phyloP scores from a whole-genome alignment of 192 early-diverging fungal species.

The Rhizoclosmatium globosum region DNA sequence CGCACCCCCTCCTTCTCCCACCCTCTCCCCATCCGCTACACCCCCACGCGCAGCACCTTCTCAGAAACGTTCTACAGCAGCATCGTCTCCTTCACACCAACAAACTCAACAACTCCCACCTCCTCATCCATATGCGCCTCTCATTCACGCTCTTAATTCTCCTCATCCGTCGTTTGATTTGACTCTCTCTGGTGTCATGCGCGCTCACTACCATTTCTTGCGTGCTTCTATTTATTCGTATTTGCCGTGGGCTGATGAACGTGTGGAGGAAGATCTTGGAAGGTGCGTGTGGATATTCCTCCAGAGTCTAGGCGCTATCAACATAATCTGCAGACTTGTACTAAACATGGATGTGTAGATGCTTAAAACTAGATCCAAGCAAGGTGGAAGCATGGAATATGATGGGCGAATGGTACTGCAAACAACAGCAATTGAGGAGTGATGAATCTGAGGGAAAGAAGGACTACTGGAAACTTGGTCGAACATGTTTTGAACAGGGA shows the following conservation, averaged over 20 bases:
- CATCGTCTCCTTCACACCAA: background rate
- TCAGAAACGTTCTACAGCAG: background rate
- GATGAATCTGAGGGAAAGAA: background rate
- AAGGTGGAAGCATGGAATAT: conserved; percentile 31
- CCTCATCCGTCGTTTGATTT: conserved; percentile 28
- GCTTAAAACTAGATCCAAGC: conserved; percentile 20
- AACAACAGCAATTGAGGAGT: background rate
- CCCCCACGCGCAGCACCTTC: background rate
- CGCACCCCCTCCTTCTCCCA: background rate
- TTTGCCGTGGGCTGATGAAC: conserved; percentile 35
- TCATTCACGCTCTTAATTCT: conserved; percentile 14
- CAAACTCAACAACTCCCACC: background rate
- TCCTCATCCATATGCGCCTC: background rate
- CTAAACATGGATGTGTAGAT: background rate
- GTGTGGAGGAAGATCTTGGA: conserved; percentile 30
- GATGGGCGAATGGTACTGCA: conserved; percentile 39
- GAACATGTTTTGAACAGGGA: conserved; percentile 32
- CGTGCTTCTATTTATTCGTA: conserved; percentile 19
- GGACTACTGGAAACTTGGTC: conserved; percentile 11
- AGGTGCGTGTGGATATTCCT: conserved; percentile 1
- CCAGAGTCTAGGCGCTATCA: background rate
- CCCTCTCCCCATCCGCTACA: background rate
- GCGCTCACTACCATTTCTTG: conserved; percentile 29
- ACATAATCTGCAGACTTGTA: background rate
- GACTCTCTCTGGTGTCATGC: background rate